Percentiles rank a stretch among this genome's conserved stretches.
Evolutionary conservation across 768 basidiomycete genomes (phyloP).

Genomic region (Tulasnella sp.): DNA sequence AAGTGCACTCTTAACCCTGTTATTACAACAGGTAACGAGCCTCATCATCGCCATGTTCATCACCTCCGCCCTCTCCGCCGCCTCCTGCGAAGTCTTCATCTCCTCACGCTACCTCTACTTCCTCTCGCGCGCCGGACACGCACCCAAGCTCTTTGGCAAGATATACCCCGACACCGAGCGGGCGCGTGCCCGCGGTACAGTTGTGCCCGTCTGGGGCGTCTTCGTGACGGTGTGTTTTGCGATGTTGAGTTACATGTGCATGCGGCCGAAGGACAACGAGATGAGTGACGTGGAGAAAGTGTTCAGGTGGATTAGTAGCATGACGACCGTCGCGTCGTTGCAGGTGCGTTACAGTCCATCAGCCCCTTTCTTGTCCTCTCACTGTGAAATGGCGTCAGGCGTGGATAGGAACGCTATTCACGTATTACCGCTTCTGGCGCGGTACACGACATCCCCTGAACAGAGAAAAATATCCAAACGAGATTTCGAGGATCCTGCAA

Average conservation of each 20-base stretch:
- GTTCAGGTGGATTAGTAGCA: slow-evolving; percentile 13
- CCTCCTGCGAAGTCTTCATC: slow-evolving; percentile 12
- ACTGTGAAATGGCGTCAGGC: slow-evolving; percentile 14
- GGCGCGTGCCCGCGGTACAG: neutral
- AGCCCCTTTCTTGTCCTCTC: neutral
- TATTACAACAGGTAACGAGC: neutral
- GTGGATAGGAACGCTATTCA: slow-evolving; percentile 16
- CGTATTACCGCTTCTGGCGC: slow-evolving; percentile 5
- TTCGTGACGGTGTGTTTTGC: neutral
- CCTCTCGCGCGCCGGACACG: slow-evolving; percentile 14
- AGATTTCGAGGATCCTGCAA: neutral
- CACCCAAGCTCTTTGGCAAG: slow-evolving; percentile 8
- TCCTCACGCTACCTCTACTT: slow-evolving; percentile 11
- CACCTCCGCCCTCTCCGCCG: slow-evolving; percentile 10
- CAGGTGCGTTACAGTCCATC: neutral
- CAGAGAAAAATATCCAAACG: neutral
- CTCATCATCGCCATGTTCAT: slow-evolving; percentile 6
- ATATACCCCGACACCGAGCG: neutral
- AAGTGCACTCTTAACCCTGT: neutral
- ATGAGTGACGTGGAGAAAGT: neutral
- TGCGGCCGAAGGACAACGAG: neutral
- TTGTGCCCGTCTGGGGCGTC: slow-evolving; percentile 1
- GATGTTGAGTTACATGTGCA: neutral
- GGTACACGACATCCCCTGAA: neutral
- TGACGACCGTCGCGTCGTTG: neutral